Conservation (phyloP, 202 grass and related monocot genomes). For the Saccharum hybrid region DNA sequence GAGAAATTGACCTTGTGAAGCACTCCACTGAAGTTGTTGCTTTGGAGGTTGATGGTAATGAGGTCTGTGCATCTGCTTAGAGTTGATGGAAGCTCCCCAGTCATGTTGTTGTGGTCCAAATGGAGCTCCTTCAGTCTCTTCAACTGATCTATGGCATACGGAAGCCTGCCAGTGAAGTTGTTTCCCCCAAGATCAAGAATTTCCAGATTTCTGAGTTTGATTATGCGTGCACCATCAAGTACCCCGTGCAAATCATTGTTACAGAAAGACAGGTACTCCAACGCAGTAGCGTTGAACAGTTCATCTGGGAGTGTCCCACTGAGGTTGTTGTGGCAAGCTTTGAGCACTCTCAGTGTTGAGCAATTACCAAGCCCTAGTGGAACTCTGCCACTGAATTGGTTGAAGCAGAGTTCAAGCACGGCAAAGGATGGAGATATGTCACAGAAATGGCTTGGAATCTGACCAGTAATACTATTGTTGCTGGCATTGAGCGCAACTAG, state of each 20-base stretch:
- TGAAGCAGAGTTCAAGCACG: too few species aligned
- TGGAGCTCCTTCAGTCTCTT: slow-evolving; percentile 32
- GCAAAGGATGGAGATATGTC: too few species aligned
- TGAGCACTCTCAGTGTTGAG: slow-evolving; percentile 42
- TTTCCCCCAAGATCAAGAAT: slow-evolving; percentile 59
- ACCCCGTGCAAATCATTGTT: slow-evolving; percentile 30
- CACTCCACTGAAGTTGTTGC: slow-evolving; percentile 30
- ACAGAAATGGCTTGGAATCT: too few species aligned
- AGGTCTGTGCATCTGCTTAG: slow-evolving; percentile 27
- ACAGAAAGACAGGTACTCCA: slow-evolving; percentile 8
- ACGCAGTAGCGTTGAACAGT: slow-evolving; percentile 38
- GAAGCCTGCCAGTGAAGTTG: not conserved
- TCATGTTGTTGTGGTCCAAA: slow-evolving; percentile 27
- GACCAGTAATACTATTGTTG: too few species aligned
- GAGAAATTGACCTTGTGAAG: slow-evolving; percentile 45
- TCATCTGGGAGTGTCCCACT: slow-evolving; percentile 56
- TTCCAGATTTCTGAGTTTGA: slow-evolving; percentile 36
- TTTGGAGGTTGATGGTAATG: slow-evolving; percentile 21
- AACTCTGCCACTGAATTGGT: not conserved
- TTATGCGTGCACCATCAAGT: slow-evolving; percentile 16
- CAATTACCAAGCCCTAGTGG: slow-evolving; percentile 27
- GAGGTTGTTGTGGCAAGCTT: slow-evolving; percentile 39
- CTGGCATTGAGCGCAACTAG: too few species aligned
- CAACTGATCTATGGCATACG: slow-evolving; percentile 27
- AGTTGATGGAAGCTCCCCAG: slow-evolving; percentile 11